Evolutionary conservation across 345 rosid species (phyloP), one percentile per base, ranked within the genome.

Genomic region (Laguncularia racemosa): DNA sequence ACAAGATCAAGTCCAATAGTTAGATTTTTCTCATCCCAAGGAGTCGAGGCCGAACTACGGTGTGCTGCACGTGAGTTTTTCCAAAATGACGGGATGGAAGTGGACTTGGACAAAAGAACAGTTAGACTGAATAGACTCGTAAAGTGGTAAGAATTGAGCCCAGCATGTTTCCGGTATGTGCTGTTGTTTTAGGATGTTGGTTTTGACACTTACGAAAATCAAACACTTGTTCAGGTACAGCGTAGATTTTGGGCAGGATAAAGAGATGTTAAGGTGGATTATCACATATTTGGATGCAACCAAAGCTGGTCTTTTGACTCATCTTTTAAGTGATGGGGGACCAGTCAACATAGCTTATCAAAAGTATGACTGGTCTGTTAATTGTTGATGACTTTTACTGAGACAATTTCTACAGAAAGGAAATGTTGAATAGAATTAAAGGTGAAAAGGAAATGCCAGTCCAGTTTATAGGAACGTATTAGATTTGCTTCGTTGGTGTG

Each of bases 281-380:
- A 60, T 87, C 60, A 76, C 67, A 55, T 89, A 81, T 72, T 54
- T 87, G 75, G 96, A 93, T 65, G 80, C 86, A 53, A 82, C 72
- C 0, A 79, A 73, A 57, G 74, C 91, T 7, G 91, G 96, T 44
- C 86, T 84, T 52, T 68, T 86, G 65, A 86, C 83, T 0, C 93
- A 86, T 78, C 85, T 92, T 26, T 62, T 83, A 59, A 68, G 71
- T 53, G 95, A 85, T 61, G 89, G 84, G 11, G 76, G 89, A n/a
- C 77, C 89, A 13, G 50, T 92, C 50, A 62, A 71, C 44, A 69
- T 86, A 23, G 77, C 78, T 11, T 89, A 86, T 71, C 95, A 81
- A 58, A 67, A 82, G 23, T 93, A 78, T 59, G 95, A 89, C 57
- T 86, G 96, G 97, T 80, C 96, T 52, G 66, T 82, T 38, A 88